Conservation (phyloP, 1,284 basidiomycete species). For the Earliella scabrosa region DNA sequence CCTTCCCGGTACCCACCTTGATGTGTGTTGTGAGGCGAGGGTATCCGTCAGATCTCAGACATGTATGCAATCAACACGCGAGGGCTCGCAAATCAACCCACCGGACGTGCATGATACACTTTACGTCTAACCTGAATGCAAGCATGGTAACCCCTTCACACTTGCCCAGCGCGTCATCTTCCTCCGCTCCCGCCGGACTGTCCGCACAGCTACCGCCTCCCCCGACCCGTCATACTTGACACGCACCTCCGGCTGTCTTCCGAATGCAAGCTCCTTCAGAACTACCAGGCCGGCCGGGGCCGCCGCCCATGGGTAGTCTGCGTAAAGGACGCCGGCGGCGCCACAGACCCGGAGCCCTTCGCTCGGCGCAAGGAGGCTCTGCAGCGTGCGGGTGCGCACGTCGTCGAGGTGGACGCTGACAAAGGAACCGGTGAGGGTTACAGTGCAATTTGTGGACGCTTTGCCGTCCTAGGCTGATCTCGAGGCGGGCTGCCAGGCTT, state of each 20-base stretch:
- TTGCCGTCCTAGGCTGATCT: neutral
- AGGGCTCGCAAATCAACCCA: no score
- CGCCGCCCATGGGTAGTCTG: slow-evolving; percentile 80
- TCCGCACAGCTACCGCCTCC: slow-evolving; percentile 52
- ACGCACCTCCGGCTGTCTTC: slow-evolving; percentile 68
- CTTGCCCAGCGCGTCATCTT: slow-evolving; percentile 55
- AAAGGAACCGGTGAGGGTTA: slow-evolving; percentile 25
- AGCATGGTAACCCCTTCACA: neutral
- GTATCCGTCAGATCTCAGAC: no score
- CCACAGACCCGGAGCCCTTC: slow-evolving; percentile 27
- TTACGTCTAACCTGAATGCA: no score
- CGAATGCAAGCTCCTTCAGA: slow-evolving; percentile 76
- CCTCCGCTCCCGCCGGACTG: slow-evolving; percentile 44
- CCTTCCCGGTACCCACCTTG: no score
- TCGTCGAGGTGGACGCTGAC: slow-evolving; percentile 46
- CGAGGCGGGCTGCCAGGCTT: slow-evolving; percentile 36
- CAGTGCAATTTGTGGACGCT: neutral
- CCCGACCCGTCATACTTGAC: slow-evolving; percentile 89
- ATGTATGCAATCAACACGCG: no score
- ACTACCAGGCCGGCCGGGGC: slow-evolving; percentile 64
- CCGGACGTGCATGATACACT: no score
- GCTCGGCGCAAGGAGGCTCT: slow-evolving; percentile 47
- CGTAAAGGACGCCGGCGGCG: slow-evolving; percentile 18
- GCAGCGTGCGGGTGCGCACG: slow-evolving; percentile 51
- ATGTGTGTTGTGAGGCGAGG: no score